Base-by-base conservation (phyloP, 2,329 filamentous ascomycete genomes). In the Botrytis deweyae region DNA sequence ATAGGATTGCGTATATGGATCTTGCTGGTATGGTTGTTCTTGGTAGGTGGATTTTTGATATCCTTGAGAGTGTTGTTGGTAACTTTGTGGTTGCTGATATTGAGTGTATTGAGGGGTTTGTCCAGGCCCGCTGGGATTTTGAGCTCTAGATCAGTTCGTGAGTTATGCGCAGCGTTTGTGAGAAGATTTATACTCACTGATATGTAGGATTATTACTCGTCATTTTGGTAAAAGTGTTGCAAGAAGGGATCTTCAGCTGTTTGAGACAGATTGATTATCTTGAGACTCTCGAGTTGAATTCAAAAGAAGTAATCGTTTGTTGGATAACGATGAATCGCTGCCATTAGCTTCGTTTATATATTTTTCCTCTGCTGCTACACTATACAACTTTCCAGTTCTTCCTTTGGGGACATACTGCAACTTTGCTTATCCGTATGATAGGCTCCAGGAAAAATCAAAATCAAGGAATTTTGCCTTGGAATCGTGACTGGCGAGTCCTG, bases 21-120 rank as follows among this genome's bases (percentile, higher is more conserved):
- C 14, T 61, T 72, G 70, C 36, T 72, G 61, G 25, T 72, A 44
- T 8, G 46, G 16, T 33, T 65, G 36, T 20, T 10, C 70, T 65
- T 72, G 49, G 36, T 65, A 22, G 59, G 42, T 72, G 44, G 36
- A 38, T 49, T 65, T 36, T 22, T 66, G 63, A 20, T 66, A 49
- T 8, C 14, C 52, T 55, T 22, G 9, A 36, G 29, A 22, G 33
- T 64, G 20, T 44, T 52, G 55, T 5, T 61, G n/a, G 20, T 52
- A 16, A 8, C n/a, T 18, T 36, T 66, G 65, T 38, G 40, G 16
- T 40, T 64, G 52, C 20, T 71, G 69, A 25, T 72, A 65, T 52
- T 55, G 42, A 18, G 36, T 40, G 29, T 59, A 67, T 46, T 72
- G 70, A 36, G 38, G 12, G 12, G 33, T 59, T 36, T 72, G 52